These are phyloP conservation scores for Digitaria exilis DNA, from an alignment of 202 grass and related monocot species.

Conservation along the genomic window DNA sequence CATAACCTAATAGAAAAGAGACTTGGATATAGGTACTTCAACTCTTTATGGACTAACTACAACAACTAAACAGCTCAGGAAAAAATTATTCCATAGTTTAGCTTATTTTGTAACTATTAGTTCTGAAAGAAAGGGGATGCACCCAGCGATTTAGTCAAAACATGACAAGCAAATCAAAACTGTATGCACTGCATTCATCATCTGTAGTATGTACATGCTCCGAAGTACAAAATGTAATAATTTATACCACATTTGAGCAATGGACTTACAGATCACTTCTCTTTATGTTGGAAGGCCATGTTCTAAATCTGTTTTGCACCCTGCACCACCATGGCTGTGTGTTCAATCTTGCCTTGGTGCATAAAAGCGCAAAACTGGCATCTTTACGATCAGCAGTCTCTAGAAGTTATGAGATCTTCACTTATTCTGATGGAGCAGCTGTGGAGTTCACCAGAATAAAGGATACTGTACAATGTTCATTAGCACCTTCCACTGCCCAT, in stretches of 20 bases:
- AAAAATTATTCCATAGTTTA: not conserved
- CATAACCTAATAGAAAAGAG: conserved; percentile 2
- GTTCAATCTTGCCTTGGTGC: not conserved
- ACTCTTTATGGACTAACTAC: not conserved
- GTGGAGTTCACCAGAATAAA: not conserved
- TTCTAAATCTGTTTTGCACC: not conserved
- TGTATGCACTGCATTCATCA: not conserved
- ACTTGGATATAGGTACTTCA: not conserved
- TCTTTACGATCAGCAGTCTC: not conserved
- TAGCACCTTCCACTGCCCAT: conserved; percentile 9
- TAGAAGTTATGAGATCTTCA: not conserved
- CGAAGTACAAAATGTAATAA: not conserved
- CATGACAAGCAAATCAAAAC: not conserved
- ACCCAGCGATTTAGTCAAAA: not conserved
- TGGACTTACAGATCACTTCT: conserved; percentile 16
- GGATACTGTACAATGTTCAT: not conserved
- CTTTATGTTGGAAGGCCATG: not conserved
- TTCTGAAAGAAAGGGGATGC: not conserved
- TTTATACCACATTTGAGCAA: not conserved
- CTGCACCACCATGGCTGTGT: not conserved
- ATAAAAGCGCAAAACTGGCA: not conserved
- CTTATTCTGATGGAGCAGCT: not conserved
- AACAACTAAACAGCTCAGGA: not conserved
- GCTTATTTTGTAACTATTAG: not conserved
- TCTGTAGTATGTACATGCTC: not conserved